Conservation (phyloP, 1,284 basidiomycete genomes). For the Boletus albobrunnescens region DNA sequence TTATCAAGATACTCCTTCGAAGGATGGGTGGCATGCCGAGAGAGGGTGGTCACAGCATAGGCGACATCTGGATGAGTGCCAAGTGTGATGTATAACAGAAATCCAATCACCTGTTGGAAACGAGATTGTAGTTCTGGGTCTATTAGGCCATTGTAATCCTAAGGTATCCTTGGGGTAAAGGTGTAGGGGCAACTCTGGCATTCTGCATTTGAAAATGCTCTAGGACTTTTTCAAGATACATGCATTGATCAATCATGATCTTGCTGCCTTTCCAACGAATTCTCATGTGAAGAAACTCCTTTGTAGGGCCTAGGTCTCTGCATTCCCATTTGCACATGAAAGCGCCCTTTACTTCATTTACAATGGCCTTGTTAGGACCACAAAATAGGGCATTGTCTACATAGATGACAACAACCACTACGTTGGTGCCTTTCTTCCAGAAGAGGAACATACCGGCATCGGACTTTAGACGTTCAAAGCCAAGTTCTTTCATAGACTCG, state of each 20-base stretch:
- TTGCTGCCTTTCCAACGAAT: neutral
- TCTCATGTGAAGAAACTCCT: neutral
- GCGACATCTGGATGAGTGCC: neutral
- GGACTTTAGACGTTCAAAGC: no score
- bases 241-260: no score
- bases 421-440: no score
- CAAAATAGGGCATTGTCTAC: neutral
- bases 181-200: no score
- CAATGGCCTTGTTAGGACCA: no score
- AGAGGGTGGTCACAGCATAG: neutral
- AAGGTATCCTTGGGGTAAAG: neutral
- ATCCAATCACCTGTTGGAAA: neutral
- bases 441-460: no score
- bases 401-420: no score
- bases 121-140: neutral
- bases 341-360: no score
- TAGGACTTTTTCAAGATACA: no score
- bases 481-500: no score
- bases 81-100: neutral
- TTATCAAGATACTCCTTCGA: conserved; percentile 3
- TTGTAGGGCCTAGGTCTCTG: neutral
- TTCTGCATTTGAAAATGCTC: no score
- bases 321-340: no score
- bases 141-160: neutral
- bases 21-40: neutral